Evolutionary conservation across 495 filamentous ascomycete species (phyloP).

Genomic region (Hamigera avellanea): DNA sequence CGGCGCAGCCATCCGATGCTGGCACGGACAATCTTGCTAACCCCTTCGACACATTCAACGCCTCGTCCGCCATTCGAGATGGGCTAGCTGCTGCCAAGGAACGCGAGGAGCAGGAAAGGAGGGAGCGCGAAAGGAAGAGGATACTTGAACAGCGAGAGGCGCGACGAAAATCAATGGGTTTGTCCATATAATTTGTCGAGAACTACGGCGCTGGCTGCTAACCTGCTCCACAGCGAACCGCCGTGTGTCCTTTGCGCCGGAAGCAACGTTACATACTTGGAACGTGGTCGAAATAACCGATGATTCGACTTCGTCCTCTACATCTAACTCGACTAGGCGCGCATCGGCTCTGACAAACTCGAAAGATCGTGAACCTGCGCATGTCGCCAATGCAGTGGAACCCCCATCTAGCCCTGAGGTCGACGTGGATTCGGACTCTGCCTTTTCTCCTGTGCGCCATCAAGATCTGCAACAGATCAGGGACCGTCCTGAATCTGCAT

Average conservation of each 20-base stretch:
- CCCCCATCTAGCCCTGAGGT: constrained; percentile 56
- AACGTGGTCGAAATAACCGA: constrained; percentile 85
- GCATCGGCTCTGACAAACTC: constrained; percentile 48
- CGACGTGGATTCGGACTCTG: constrained; percentile 44
- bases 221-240: constrained; percentile 52
- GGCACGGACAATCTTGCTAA: constrained; percentile 34
- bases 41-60: constrained; percentile 47
- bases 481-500: constrained; percentile 9
- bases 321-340: constrained; percentile 59
- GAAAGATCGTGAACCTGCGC: constrained; percentile 25
- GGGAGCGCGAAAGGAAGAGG: constrained; percentile 51
- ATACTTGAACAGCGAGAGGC: constrained; percentile 68
- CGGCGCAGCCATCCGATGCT: constrained; percentile 17
- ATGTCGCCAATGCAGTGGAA: constrained; percentile 36
- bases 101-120: constrained; percentile 59
- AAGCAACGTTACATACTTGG: constrained; percentile 96
- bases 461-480: constrained; percentile 48
- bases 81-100: constrained; percentile 66
- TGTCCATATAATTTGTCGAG: constrained; percentile 1
- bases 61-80: constrained; percentile 39
- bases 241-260: constrained; percentile 92
- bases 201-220: constrained; percentile 4
- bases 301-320: constrained; percentile 76
- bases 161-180: constrained; percentile 75
- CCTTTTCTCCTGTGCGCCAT: constrained; percentile 59